Percentiles rank a stretch among this genome's conserved stretches.
These are phyloP conservation scores for Helichrysum umbraculigerum DNA, from an alignment of 129 eudicot genomes.

Conservation along the genomic window DNA sequence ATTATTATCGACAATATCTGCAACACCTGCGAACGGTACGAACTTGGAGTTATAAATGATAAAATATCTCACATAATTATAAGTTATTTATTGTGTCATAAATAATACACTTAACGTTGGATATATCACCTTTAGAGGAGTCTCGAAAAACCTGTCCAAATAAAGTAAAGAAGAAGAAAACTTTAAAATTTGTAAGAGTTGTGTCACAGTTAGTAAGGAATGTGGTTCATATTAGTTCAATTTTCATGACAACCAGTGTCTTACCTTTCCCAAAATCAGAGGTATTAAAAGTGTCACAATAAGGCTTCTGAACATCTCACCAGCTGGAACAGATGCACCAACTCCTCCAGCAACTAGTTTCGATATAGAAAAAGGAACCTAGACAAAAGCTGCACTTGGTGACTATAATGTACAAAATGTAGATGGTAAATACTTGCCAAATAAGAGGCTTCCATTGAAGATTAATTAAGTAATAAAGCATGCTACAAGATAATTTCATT, in stretches of 20 bases:
- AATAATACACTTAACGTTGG: too few species aligned
- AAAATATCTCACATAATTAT: too few species aligned
- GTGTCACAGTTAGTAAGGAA: neutral
- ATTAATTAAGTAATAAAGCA: neutral
- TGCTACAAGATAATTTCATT: too few species aligned
- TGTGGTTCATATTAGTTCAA: neutral
- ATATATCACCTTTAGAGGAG: slow-evolving; percentile 47
- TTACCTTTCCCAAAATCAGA: slow-evolving; percentile 82
- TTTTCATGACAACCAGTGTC: neutral
- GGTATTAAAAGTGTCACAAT: slow-evolving; percentile 70
- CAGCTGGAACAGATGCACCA: slow-evolving; percentile 78
- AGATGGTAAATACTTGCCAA: neutral
- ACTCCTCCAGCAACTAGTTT: slow-evolving; percentile 74
- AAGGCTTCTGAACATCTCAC: slow-evolving; percentile 73
- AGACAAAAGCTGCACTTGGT: neutral
- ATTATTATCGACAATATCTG: slow-evolving; percentile 63
- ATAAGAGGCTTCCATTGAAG: slow-evolving; percentile 13
- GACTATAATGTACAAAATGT: too few species aligned
- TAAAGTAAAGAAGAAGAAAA: neutral
- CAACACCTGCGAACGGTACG: slow-evolving; percentile 57
- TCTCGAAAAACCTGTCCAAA: slow-evolving; percentile 68
- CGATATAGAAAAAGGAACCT: slow-evolving; percentile 87
- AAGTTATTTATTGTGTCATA: too few species aligned
- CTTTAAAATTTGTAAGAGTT: neutral
- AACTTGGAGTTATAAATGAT: neutral